phyloP scores from a whole-genome alignment of 352 stramenopile genomes.

The Globisporangium cederbergense region DNA sequence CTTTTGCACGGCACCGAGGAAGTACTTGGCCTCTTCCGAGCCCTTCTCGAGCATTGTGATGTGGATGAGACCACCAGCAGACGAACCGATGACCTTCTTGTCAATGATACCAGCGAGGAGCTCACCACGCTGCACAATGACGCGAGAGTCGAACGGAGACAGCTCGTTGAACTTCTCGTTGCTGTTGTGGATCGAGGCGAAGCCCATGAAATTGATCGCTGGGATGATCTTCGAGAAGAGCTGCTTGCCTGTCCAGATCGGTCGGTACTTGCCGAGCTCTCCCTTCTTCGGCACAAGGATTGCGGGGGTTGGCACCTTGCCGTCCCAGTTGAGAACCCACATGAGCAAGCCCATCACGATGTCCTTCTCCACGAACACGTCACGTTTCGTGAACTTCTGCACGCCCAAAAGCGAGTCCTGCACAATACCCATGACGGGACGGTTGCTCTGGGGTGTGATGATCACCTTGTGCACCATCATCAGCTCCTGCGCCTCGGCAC shows the following conservation, averaged over 20 bases:
- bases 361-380: conserved; percentile 98
- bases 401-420: conserved; percentile 95
- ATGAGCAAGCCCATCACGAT: conserved; percentile 98
- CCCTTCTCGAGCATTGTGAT: conserved; percentile 94
- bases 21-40: conserved; percentile 85
- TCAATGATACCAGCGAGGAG: conserved; percentile 98
- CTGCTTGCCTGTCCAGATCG: conserved; percentile 99
- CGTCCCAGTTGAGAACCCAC: conserved; percentile 97
- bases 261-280: conserved; percentile 79
- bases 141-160: conserved; percentile 94
- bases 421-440: conserved; percentile 99
- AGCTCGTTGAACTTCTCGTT: conserved; percentile 89
- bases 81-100: conserved; percentile 98
- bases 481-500: conserved; percentile 96
- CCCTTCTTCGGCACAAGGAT: conserved; percentile 95
- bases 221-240: conserved; percentile 96
- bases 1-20: conserved; percentile 94
- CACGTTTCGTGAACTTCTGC: conserved; percentile 98
- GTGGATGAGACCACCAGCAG: conserved; percentile 96
- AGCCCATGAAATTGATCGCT: conserved; percentile 95
- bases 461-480: conserved; percentile 99
- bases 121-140: conserved; percentile 97
- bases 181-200: conserved; percentile 93
- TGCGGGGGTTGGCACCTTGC: conserved; percentile 94
- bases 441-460: conserved; percentile 98